Evolutionary conservation across 768 basidiomycete species (phyloP).

Genomic region (Podaxis pistillaris): DNA sequence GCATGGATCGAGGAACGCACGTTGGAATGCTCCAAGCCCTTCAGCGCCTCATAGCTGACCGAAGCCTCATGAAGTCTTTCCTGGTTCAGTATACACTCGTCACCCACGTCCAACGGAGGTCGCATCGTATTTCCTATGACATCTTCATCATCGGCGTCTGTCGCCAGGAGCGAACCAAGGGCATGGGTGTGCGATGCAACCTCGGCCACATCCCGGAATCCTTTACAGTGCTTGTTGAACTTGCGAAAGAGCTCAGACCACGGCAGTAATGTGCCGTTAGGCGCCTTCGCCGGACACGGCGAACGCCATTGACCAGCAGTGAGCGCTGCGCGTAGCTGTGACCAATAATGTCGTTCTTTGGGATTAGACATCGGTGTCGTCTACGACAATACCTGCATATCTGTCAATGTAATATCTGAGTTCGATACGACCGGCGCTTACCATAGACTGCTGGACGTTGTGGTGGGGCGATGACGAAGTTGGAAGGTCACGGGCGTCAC

Average conservation of each 20-base stretch:
- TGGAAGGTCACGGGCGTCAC: conserved; percentile 4
- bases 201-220: conserved; percentile 58
- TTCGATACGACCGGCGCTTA: not conserved
- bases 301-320: conserved; percentile 76
- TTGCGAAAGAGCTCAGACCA: conserved; percentile 85
- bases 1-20: conserved; percentile 38
- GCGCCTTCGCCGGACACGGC: conserved; percentile 55
- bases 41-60: conserved; percentile 53
- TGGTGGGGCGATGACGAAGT: conserved; percentile 9
- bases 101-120: conserved; percentile 42
- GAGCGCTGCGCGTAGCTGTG: conserved; percentile 67
- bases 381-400: not conserved
- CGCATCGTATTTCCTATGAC: conserved; percentile 23
- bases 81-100: conserved; percentile 56
- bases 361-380: conserved; percentile 25
- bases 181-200: conserved; percentile 68
- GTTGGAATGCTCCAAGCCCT: conserved; percentile 48
- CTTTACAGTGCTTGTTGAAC: conserved; percentile 80
- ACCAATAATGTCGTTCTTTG: conserved; percentile 80
- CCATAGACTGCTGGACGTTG: not conserved
- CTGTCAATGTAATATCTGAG: not conserved
- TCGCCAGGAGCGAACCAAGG: conserved; percentile 54
- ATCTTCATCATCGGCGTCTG: conserved; percentile 59
- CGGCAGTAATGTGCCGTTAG: conserved; percentile 49
- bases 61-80: conserved; percentile 59